These are phyloP conservation scores for Rhodotorula kratochvilovae DNA, from an alignment of 768 basidiomycete species.

Conservation along the genomic window DNA sequence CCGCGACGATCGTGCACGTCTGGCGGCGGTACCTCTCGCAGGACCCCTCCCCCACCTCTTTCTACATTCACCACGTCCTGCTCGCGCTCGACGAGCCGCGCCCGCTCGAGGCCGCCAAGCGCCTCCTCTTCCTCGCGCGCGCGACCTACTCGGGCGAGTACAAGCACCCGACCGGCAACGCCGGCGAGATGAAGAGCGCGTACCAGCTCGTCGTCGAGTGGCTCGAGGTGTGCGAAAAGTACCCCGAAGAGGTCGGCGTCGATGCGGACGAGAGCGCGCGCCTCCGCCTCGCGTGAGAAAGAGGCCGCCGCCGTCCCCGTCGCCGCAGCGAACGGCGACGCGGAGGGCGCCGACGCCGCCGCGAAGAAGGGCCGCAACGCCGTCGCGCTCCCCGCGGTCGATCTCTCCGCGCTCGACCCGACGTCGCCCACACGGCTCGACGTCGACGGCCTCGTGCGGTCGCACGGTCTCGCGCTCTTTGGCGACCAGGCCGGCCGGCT, in stretches of 20 bases:
- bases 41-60: slow-evolving; percentile 49
- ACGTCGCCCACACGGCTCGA: slow-evolving; percentile 66
- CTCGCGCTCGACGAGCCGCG: slow-evolving; percentile 56
- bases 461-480: slow-evolving; percentile 81
- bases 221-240: slow-evolving; percentile 82
- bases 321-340: slow-evolving; percentile 38
- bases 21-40: slow-evolving; percentile 80
- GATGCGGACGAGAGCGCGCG: slow-evolving; percentile 68
- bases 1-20: slow-evolving; percentile 61
- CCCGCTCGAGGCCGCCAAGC: slow-evolving; percentile 88
- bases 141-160: slow-evolving; percentile 48
- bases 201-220: slow-evolving; percentile 90
- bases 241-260: slow-evolving; percentile 86
- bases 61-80: slow-evolving; percentile 49
- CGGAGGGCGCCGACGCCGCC: slow-evolving; percentile 41
- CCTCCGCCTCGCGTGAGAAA: slow-evolving; percentile 50
- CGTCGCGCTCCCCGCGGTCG: slow-evolving; percentile 48
- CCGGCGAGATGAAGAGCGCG: slow-evolving; percentile 86
- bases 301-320: not conserved
- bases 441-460: slow-evolving; percentile 74
- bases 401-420: slow-evolving; percentile 67
- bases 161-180: slow-evolving; percentile 58
- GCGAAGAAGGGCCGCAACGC: not conserved
- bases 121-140: slow-evolving; percentile 74
- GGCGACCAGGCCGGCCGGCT: slow-evolving; percentile 94